These are phyloP conservation scores for Astrothelium macrocarpum DNA, from an alignment of 495 filamentous ascomycete species.

Conservation along the genomic window DNA sequence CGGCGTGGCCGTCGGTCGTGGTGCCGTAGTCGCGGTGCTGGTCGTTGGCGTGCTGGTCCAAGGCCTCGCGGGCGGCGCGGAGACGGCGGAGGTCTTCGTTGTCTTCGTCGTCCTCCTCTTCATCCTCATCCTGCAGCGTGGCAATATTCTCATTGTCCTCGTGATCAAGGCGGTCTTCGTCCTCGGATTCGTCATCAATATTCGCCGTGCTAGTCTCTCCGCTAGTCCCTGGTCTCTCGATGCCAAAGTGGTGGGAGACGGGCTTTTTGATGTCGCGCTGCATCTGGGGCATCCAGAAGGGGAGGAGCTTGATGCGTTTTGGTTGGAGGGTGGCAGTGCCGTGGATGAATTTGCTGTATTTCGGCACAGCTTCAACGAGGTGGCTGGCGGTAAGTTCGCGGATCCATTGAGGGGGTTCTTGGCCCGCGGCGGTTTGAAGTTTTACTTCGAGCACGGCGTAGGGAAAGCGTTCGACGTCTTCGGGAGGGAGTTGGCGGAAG, in stretches of 20 bases:
- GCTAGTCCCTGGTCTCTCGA: slow-evolving; percentile 65
- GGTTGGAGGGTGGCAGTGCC: slow-evolving; percentile 82
- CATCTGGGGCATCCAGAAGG: slow-evolving; percentile 99
- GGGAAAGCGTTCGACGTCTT: slow-evolving; percentile 83
- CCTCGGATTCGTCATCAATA: slow-evolving; percentile 46
- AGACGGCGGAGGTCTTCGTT: slow-evolving; percentile 33
- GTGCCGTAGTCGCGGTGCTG: slow-evolving; percentile 38
- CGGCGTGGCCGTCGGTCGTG: slow-evolving; percentile 21
- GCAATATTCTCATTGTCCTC: slow-evolving; percentile 35
- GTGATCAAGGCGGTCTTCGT: slow-evolving; percentile 53
- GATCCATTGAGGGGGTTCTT: slow-evolving; percentile 95
- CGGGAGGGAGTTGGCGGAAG: slow-evolving; percentile 76
- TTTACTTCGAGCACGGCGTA: slow-evolving; percentile 97
- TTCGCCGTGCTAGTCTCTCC: slow-evolving; percentile 60
- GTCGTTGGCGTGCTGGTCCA: slow-evolving; percentile 39
- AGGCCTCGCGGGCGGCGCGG: slow-evolving; percentile 38
- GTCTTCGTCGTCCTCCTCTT: slow-evolving; percentile 38
- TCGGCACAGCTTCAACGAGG: slow-evolving; percentile 93
- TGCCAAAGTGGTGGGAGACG: slow-evolving; percentile 73
- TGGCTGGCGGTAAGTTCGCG: slow-evolving; percentile 84
- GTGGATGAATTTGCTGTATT: slow-evolving; percentile 99
- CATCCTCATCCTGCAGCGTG: not conserved
- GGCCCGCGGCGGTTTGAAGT: slow-evolving; percentile 92
- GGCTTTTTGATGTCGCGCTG: slow-evolving; percentile 95
- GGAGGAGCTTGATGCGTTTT: slow-evolving; percentile 75